Evolutionary conservation across 2,329 filamentous ascomycete genomes (phyloP).

Genomic region (Fusarium euwallaceae): DNA sequence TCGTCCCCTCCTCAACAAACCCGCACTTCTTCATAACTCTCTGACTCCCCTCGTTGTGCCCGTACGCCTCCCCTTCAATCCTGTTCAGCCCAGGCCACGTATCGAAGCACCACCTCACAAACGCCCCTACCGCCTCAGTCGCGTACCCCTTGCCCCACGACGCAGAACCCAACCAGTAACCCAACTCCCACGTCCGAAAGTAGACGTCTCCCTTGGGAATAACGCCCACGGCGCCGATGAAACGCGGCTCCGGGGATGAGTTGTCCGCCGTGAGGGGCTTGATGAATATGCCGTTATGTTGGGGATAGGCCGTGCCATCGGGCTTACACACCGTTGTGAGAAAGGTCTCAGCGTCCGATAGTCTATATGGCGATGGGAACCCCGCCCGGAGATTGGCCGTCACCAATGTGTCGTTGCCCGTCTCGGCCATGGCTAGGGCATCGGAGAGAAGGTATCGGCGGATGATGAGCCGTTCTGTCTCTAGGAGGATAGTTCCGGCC

Average conservation of each 20-base stretch:
- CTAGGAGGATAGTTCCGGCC: constrained; percentile 48
- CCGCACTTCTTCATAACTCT: constrained; percentile 59
- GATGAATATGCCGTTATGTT: constrained; percentile 54
- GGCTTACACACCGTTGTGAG: constrained; percentile 44
- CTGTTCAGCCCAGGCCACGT: constrained; percentile 56
- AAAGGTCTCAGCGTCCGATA: constrained; percentile 55
- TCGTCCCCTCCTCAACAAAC: constrained; percentile 59
- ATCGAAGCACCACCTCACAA: constrained; percentile 60
- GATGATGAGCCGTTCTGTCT: constrained; percentile 54
- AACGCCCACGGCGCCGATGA: constrained; percentile 59
- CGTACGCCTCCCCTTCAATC: constrained; percentile 56
- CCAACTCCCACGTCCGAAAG: constrained; percentile 60
- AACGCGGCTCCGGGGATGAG: constrained; percentile 40
- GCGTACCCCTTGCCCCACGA: constrained; percentile 63
- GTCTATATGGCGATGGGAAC: constrained; percentile 62
- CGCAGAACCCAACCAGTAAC: constrained; percentile 61
- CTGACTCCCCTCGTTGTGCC: constrained; percentile 57
- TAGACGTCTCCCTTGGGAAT: constrained; percentile 54
- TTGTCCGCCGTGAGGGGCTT: constrained; percentile 47
- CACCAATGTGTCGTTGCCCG: constrained; percentile 57
- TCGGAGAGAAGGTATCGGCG: constrained; percentile 58
- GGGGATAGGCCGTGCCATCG: constrained; percentile 41
- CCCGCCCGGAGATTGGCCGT: constrained; percentile 56
- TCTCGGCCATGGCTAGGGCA: constrained; percentile 49
- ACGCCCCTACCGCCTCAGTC: constrained; percentile 55